Base-by-base conservation (phyloP, 345 rosid species). In the Eucalyptus cloeziana region DNA sequence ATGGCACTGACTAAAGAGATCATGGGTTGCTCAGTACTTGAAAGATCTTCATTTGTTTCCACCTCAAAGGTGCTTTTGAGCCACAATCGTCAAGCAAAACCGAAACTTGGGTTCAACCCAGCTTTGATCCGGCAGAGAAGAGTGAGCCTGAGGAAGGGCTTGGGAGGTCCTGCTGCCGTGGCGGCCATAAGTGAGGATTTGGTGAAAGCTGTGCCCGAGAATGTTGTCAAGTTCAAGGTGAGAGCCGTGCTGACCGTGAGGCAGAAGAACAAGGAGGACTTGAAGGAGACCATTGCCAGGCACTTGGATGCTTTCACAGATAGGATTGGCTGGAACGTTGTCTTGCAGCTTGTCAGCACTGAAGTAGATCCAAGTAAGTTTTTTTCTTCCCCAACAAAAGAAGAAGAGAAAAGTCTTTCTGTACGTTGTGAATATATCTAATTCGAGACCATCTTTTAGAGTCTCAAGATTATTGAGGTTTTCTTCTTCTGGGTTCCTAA, bases 311-410 rank as follows among this genome's bases (percentile, higher is more conserved):
- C 96, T 88, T 88, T 96, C 16, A 91, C 96, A 45, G 99, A 98
- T 64, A 94, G 89, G 90, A 92, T 98, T 87, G 99, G 99, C 37
- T 90, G 96, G 91, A 98, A 96, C 88, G 96, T 98, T 43, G 96
- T 94, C 30, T 92, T 98, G 94, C 95, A 96, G 94, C 98, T 98
- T 87, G 88, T 97, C 87, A 96, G 99, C 92, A 95, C 94, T 8
- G 95, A 97, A 87, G 51, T 95, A 90, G 99, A 98, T 93, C 98
- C 97, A 45, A 98, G 99, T 98, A 94, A 96, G 97, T 67, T 49
- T 27, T 10, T 33, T 67, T 37, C 22, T 14, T 31, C n/a, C 86
- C 85, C 85, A 21, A 40, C 47, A 22, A 21, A 43, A 76, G 43
- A 76, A 21, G 47, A 76, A 76, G 47, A 40, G 85, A 40, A 76